A percentile compares a stretch with the other conserved stretches of the same genome.
These are phyloP conservation scores for Haematococcus lacustris DNA, from an alignment of 139 green algal genomes.

Conservation along the genomic window DNA sequence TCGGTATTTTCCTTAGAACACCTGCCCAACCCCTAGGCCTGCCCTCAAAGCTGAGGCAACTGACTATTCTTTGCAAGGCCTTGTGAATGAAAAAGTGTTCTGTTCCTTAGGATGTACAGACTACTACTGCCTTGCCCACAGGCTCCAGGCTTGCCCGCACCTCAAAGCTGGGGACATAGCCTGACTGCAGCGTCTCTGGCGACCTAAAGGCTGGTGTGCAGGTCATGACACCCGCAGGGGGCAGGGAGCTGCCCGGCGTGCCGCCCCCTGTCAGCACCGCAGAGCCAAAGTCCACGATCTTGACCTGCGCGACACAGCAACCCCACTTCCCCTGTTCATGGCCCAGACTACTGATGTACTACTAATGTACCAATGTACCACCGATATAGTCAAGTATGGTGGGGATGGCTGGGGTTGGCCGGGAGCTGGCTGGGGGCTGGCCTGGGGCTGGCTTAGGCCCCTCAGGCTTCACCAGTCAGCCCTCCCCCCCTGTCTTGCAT, in stretches of 20 bases:
- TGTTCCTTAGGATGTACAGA: too few species aligned
- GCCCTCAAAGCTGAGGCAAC: too few species aligned
- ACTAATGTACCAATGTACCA: slow-evolving; percentile 51
- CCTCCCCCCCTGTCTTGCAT: too few species aligned
- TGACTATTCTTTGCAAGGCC: too few species aligned
- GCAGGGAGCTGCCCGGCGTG: background rate
- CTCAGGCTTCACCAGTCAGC: background rate
- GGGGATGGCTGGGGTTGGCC: background rate
- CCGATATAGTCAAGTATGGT: background rate
- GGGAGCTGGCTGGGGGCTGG: background rate
- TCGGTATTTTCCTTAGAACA: too few species aligned
- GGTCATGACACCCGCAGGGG: slow-evolving; percentile 3
- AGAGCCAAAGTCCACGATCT: slow-evolving; percentile 51
- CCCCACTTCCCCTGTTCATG: background rate
- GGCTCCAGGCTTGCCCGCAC: slow-evolving; percentile 32
- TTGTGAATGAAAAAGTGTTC: too few species aligned
- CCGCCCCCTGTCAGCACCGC: slow-evolving; percentile 24
- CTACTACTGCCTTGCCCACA: too few species aligned
- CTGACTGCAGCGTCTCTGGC: slow-evolving; percentile 33
- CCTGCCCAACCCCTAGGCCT: too few species aligned
- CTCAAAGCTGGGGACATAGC: slow-evolving; percentile 40
- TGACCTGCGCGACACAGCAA: slow-evolving; percentile 15
- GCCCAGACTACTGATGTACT: slow-evolving; percentile 19
- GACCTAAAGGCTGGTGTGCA: slow-evolving; percentile 39
- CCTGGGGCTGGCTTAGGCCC: background rate